Base-by-base conservation (phyloP, 2,329 filamentous ascomycete genomes). In the Colletotrichum sp. region DNA sequence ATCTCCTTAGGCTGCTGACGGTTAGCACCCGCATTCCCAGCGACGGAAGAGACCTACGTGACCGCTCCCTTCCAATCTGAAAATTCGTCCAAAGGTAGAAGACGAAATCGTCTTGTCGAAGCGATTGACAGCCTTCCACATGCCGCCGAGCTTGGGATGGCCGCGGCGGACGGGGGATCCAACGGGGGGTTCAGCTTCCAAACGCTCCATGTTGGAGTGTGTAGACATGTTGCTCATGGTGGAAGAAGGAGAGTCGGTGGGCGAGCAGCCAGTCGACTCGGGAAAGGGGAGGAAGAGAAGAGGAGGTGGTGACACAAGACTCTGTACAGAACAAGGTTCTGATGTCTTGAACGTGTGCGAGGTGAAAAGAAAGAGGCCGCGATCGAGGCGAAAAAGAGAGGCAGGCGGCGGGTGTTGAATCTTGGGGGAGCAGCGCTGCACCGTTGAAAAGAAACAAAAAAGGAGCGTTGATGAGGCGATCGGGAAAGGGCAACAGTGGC, bases 1-100 rank as follows among this genome's bases (percentile, higher is more conserved):
- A 95, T 91, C 81, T 94, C 92, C 65, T 92, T 89, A 36, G 91
- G 90, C 93, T 95, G 74, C 39, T 11, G 30, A 22, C 16, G 63
- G 72, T 73, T 36, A 71, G 72, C 16, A 61, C 57, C 44, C 63
- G 27, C 16, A 15, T 55, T 5, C 39, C 13, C 27, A 34, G 30
- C 11, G 59, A 59, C 7, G 70, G 64, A 67, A 57, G 19, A 36
- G n/a, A 55, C 84, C 90, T 85, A 94, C 93, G 87, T 95, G 93
- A 66, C 93, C 93, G 57, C 89, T 92, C 19, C 92, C 92, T 72
- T 92, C 90, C 32, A 95, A 90, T 65, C 90, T 89, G 82, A 95
- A 95, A 71, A 92, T 87, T 65, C 86, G 87, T 27, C 92, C 93
- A 78, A 94, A 83, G 9, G 83, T 84, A 1, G 88, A 88, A 12